Base-by-base conservation (phyloP, 2,329 filamentous ascomycete species). In the Plectosphaerella cucumerina region DNA sequence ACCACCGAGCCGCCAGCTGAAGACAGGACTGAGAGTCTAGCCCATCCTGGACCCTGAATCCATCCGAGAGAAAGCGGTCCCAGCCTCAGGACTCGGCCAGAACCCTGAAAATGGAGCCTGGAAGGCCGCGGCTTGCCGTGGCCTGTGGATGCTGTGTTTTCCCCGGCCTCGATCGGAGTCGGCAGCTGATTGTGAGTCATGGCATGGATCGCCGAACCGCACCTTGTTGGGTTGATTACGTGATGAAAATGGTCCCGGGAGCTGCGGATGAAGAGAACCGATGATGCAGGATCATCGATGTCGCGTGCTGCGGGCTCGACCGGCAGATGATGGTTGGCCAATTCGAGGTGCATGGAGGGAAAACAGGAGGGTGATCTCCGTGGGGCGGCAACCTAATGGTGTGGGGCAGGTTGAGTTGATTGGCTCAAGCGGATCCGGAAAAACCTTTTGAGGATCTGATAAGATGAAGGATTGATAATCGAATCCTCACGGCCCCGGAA, bases 391-490 rank as follows among this genome's bases (percentile, higher is more conserved):
- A 20, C 18, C 39, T 12, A 17, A 20, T 18, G 10, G n/a, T 20
- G 20, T 45, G 17, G 43, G 22, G 22, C 4, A 45, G 43, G 20
- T 17, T 12, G 5, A 3, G 8, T 8, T 31, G 43, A 45, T 45
- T 31, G 22, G 39, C 4, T 11, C 9, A 17, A 11, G 39, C 39
- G 39, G 39, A 42, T 17, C 17, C 39, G 39, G 39, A 42, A 42
- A 12, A 42, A 18, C 11, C n/a, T 17, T n/a, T 22, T 17, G 35
- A n/a, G 15, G 45, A 47, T 47, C 45, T 47, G 45, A 47, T 47
- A 47, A 47, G 45, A 47, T 47, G 33, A 47, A 47, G 23, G 23
- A 37, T 47, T 39, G 45, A 22, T 47, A 17, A 47, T 34, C 33
- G 35, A 35, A 47, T 35, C 34, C 45, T 34, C 45, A 20, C 20